Percentiles rank a stretch among this genome's conserved stretches.
Conservation (phyloP, 2,329 filamentous ascomycete genomes). For the Westerdykella sp. region DNA sequence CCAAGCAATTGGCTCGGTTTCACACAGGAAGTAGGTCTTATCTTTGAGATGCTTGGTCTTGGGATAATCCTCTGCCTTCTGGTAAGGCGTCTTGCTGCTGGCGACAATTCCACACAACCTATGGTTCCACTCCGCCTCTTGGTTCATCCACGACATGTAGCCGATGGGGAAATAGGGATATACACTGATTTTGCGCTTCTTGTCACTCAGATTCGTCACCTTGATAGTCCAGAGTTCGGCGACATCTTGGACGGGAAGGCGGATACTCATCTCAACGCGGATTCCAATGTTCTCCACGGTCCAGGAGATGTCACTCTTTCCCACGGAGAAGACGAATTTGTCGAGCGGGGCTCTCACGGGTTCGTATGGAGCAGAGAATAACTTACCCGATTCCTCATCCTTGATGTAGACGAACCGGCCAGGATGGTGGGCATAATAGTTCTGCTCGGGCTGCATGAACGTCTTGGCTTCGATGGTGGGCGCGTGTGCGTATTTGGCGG, state of each 20-base stretch:
- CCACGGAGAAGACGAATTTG: slow-evolving; percentile 49
- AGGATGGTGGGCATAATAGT: slow-evolving; percentile 54
- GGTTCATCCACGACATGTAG: slow-evolving; percentile 60
- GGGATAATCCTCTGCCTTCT: slow-evolving; percentile 52
- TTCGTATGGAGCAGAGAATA: slow-evolving; percentile 54
- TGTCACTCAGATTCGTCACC: slow-evolving; percentile 46
- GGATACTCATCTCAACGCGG: slow-evolving; percentile 48
- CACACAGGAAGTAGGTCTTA: slow-evolving; percentile 53
- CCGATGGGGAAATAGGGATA: slow-evolving; percentile 55
- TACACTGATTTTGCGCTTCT: slow-evolving; percentile 45
- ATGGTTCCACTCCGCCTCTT: slow-evolving; percentile 48
- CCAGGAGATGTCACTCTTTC: slow-evolving; percentile 53
- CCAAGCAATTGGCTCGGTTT: slow-evolving; percentile 48
- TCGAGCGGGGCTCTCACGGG: slow-evolving; percentile 47
- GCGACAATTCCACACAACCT: slow-evolving; percentile 48
- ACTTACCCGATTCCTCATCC: slow-evolving; percentile 46
- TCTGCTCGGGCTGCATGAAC: slow-evolving; percentile 57
- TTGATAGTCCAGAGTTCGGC: slow-evolving; percentile 52
- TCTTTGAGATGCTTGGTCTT: slow-evolving; percentile 54
- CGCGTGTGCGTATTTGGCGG: slow-evolving; percentile 54
- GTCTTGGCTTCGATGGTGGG: slow-evolving; percentile 54
- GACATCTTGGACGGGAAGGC: slow-evolving; percentile 50
- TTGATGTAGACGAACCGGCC: slow-evolving; percentile 56
- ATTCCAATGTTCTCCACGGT: slow-evolving; percentile 47
- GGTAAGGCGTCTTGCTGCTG: slow-evolving; percentile 52